Base-by-base conservation (phyloP, 2,329 filamentous ascomycete species). In the Monosporascus sp. region DNA sequence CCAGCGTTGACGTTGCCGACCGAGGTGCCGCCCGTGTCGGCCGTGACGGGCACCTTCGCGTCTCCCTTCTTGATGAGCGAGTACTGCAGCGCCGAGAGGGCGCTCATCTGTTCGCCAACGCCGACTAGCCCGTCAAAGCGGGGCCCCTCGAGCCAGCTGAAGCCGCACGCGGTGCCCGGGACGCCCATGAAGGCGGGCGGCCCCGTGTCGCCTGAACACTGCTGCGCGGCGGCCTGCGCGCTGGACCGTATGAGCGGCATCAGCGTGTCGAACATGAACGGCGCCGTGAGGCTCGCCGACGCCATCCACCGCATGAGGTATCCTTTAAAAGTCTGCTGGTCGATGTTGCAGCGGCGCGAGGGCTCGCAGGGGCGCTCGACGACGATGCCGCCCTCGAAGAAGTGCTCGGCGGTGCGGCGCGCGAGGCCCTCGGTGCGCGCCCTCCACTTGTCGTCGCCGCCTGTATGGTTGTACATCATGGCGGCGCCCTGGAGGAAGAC, bases 261-360 rank as follows among this genome's bases (percentile, higher is more conserved):
- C 56, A 86, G 78, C 5, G 65, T 69, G 48, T 75, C 69, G 55
- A 70, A 73, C 1, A 77, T 81, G 58, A 76, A 74, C 1, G 83
- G 79, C 1, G 79, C 82, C 62, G 86, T 66, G 65, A 81, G 76
- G 7, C 76, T 70, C 2, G 81, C 79, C 19, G 72, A 73, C 1
- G 82, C 77, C 65, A 86, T 70, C 82, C 86, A 91, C 45, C 88
- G 84, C 26, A 82, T 71, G 26, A 90, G 75, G 68, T 90, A 91
- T 11, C 85, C 87, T 72, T 91, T 91, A 82, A 91, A 91, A 48
- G 79, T 84, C 63, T 80, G 80, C 72, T 91, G 86, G 68, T 91
- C 87, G 58, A 77, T 77, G 71, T 90, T 82, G 76, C 88, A 92
- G 26, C 74, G 75, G 52, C 73, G 71, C 53, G 69, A 69, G 7